Evolutionary conservation across 371 early-diverging fungal species (phyloP), one percentile per base, ranked within the genome.

Genomic region (Blastocladiella emersonii): DNA sequence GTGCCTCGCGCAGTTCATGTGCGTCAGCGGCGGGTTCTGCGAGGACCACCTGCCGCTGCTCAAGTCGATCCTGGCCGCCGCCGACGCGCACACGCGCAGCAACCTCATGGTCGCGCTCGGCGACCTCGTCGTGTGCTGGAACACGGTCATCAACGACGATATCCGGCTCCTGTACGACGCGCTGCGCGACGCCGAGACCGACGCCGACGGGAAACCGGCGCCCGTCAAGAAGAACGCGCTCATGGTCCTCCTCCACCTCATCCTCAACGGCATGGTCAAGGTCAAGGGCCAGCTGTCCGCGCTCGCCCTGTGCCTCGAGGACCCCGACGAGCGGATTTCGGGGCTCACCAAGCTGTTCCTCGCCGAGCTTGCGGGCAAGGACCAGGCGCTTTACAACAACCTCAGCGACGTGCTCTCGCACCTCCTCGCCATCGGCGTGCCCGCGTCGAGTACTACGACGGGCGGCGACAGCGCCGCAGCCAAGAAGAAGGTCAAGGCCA

Each of bases 251-350:
- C 93, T 96, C 0, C 95, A 94, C 68, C 72, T 98, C 73, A 92
- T 96, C 45, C 75, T 98, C 57, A 97, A 97, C 71, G 97, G 98
- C 41, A 94, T 96, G 94, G 87, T 98, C 71, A 98, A 98, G 68
- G 94, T 93, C 61, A 98, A 96, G 72, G 96, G 97, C 8, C 95
- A 96, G 67, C 80, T 97, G 48, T 88, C 91, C 65, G 93, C 95
- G 67, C 92, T 97, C 89, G 95, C 96, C 2, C 91, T 92, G 69
- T 95, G 95, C 64, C 76, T 97, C 12, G 91, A 90, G 61, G 93
- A 94, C 70, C 73, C 76, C 12, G 95, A 95, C 68, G 75, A 72
- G 43, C 81, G 93, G 5, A 93, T 98, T 56, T 82, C 87, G 15
- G 92, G 93, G 65, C 78, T 96, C 61, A 89, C 95, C 2, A 89